These are phyloP conservation scores for Solanum hybrid DNA, from an alignment of 305 asterid species.

Conservation along the genomic window DNA sequence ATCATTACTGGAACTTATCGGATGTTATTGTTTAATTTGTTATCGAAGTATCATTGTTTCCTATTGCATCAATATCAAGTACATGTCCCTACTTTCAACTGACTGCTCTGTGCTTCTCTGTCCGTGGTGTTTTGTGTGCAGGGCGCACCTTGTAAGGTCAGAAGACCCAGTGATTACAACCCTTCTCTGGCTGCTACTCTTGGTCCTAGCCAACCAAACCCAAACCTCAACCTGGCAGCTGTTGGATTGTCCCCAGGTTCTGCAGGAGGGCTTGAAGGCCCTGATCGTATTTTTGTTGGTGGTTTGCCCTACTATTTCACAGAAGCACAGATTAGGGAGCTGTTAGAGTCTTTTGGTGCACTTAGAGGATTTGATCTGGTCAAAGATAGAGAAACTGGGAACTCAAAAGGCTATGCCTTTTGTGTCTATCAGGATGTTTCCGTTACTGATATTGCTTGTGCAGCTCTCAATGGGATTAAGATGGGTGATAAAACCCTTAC, in stretches of 20 bases:
- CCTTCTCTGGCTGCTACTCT: constrained; percentile 94
- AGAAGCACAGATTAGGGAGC: constrained; percentile 85
- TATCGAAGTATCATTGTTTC: not conserved
- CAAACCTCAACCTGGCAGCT: constrained; percentile 72
- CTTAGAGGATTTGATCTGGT: constrained; percentile 93
- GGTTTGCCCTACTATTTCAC: constrained; percentile 93
- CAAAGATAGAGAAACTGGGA: constrained; percentile 94
- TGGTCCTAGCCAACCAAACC: constrained; percentile 93
- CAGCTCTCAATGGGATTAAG: constrained; percentile 93
- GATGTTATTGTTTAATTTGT: not conserved
- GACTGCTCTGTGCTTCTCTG: not conserved
- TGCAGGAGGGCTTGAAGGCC: constrained; percentile 92
- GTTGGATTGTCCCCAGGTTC: constrained; percentile 90
- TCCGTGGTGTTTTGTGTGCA: constrained; percentile 11
- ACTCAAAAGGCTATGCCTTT: constrained; percentile 95
- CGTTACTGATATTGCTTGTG: constrained; percentile 94
- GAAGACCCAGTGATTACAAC: constrained; percentile 93
- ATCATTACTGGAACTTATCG: not conserved
- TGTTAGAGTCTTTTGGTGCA: constrained; percentile 91
- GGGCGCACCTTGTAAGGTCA: constrained; percentile 97
- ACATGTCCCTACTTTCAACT: not conserved
- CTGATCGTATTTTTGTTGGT: constrained; percentile 91
- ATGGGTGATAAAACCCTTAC: constrained; percentile 98
- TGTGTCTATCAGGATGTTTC: constrained; percentile 88
- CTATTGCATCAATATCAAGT: not conserved